Evolutionary conservation across 441 rosid genomes (phyloP).

Genomic region (Lepidium campestre): DNA sequence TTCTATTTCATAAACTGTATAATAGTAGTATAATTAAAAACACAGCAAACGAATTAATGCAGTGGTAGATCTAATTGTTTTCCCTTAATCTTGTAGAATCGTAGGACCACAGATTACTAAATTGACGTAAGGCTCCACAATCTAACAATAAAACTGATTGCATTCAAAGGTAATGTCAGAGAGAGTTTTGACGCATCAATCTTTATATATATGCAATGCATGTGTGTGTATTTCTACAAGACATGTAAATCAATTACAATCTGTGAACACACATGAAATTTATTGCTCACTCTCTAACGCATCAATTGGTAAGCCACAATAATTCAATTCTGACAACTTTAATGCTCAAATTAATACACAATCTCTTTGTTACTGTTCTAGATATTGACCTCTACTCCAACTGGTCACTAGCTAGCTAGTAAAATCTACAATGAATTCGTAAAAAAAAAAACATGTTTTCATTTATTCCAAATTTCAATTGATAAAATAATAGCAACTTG

Average conservation of each 20-base stretch:
- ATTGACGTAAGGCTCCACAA: constrained; percentile 9
- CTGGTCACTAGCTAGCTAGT: constrained; percentile 14
- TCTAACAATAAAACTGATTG: constrained; percentile 9
- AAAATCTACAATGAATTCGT: not conserved
- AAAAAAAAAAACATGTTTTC: not conserved
- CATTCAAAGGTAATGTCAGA: constrained; percentile 28
- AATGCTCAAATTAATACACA: constrained; percentile 11
- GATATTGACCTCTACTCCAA: not conserved
- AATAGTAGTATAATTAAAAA: no score
- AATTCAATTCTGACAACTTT: constrained; percentile 21
- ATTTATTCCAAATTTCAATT: not conserved
- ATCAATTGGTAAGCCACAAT: constrained; percentile 9
- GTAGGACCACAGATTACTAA: constrained; percentile 18
- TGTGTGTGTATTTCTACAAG: not conserved
- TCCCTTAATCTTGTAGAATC: not conserved
- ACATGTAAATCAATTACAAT: constrained; percentile 4
- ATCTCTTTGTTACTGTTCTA: constrained; percentile 9
- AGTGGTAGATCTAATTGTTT: not conserved
- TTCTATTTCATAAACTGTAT: no score
- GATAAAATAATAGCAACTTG: not conserved
- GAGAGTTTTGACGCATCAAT: constrained; percentile 13
- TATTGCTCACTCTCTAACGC: constrained; percentile 18
- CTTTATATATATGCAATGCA: not conserved
- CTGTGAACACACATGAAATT: constrained; percentile 24
- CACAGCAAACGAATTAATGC: no score